These are phyloP conservation scores for Pelargonium australe DNA, from an alignment of 441 rosid genomes.

Conservation along the genomic window DNA sequence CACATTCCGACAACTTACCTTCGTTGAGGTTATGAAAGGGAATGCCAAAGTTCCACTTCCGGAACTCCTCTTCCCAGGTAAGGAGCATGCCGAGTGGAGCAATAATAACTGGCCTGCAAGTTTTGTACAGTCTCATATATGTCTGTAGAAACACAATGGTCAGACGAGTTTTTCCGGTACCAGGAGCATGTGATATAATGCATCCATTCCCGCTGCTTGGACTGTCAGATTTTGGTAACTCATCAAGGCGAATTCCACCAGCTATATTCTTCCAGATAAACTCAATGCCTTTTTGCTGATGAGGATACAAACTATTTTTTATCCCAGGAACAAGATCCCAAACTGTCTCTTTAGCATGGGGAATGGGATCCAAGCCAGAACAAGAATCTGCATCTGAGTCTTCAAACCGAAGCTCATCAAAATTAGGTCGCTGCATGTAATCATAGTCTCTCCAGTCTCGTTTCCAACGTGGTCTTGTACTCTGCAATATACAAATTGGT, in stretches of 20 bases:
- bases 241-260: conserved; percentile 40
- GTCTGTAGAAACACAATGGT: conserved; percentile 57
- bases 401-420: conserved; percentile 23
- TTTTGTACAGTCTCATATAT: conserved; percentile 39
- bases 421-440: neutral
- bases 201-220: conserved; percentile 45
- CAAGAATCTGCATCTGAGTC: neutral
- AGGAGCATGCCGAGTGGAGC: conserved; percentile 56
- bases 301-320: conserved; percentile 41
- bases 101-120: conserved; percentile 56
- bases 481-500: no score
- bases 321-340: conserved; percentile 65
- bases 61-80: conserved; percentile 68
- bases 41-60: conserved; percentile 46
- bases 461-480: no score
- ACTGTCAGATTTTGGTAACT: conserved; percentile 32
- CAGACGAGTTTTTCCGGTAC: conserved; percentile 77
- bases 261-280: conserved; percentile 71
- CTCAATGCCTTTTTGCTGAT: conserved; percentile 70
- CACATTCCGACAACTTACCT: conserved; percentile 22
- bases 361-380: neutral
- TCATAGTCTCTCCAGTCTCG: no score
- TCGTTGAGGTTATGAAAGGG: conserved; percentile 52
- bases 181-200: conserved; percentile 79
- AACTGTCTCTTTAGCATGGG: conserved; percentile 40